These are phyloP conservation scores for Globisporangium orthogonon DNA, from an alignment of 352 stramenopile species.

Conservation along the genomic window DNA sequence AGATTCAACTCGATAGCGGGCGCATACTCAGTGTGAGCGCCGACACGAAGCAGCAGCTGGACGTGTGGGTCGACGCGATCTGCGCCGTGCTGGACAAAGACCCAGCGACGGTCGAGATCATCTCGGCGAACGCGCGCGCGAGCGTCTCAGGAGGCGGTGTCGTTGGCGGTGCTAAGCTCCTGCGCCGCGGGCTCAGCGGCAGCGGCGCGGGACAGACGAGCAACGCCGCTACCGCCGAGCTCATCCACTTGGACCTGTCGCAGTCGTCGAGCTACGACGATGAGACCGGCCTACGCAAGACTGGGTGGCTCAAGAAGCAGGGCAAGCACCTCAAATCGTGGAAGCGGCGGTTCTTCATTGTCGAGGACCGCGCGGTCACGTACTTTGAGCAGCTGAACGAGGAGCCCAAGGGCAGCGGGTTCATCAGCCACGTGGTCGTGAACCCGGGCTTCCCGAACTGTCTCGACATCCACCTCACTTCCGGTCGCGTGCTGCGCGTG, in stretches of 20 bases:
- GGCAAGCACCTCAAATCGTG: slow-evolving; percentile 60
- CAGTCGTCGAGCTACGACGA: slow-evolving; percentile 1
- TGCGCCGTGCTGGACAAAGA: slow-evolving; percentile 50
- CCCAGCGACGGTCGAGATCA: slow-evolving; percentile 10
- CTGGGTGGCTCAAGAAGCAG: slow-evolving; percentile 80
- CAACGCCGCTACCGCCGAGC: background rate
- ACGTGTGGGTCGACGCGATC: slow-evolving; percentile 59
- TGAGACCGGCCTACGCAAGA: slow-evolving; percentile 24
- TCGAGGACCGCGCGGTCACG: slow-evolving; percentile 40
- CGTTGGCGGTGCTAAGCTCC: background rate
- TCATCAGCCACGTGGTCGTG: slow-evolving; percentile 37
- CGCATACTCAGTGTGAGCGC: slow-evolving; percentile 60
- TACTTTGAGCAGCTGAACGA: slow-evolving; percentile 63
- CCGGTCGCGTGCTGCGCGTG: slow-evolving; percentile 54
- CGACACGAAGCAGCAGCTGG: slow-evolving; percentile 41
- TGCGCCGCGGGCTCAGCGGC: slow-evolving; percentile 8
- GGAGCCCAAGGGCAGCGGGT: slow-evolving; percentile 40
- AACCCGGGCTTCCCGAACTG: slow-evolving; percentile 54
- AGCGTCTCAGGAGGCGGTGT: background rate
- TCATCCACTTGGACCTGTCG: too few species aligned
- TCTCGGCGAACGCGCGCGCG: slow-evolving; percentile 1
- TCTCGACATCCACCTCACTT: slow-evolving; percentile 56
- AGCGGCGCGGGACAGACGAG: background rate
- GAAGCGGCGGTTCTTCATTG: slow-evolving; percentile 76
- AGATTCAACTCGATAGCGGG: slow-evolving; percentile 57